Evolutionary conservation across 2,329 filamentous ascomycete species (phyloP), one percentile per base, ranked within the genome.

Genomic region (Geosmithia putterillii): DNA sequence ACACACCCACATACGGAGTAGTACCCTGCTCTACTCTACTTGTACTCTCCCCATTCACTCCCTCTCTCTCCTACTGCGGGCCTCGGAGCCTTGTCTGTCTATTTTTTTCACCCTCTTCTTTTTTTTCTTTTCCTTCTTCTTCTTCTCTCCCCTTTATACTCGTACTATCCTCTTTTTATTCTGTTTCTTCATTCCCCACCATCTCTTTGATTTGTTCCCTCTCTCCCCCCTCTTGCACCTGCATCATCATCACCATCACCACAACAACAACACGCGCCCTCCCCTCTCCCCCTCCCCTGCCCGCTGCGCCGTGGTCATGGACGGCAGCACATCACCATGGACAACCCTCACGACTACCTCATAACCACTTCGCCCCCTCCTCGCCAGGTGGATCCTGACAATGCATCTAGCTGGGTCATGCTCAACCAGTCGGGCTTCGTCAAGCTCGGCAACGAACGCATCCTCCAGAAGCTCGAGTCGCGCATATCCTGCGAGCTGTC

Each of bases 371-470:
- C 54, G 49, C 51, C 57, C 48, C 52, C 52, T 50, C 49, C 56
- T 40, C 55, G 57, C 50, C 54, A 52, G 44, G 57, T 61, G 46
- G 62, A 73, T 57, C 66, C 72, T 77, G 65, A 78, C 66, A 66
- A 75, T 58, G 61, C 61, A 53, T 61, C 65, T 57, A 79, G 74
- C 55, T 95, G 90, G 90, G 90, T 95, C 39, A 95, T 95, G 89
- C 79, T 94, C 56, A 79, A 83, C 57, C 76, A 83, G 57, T 70
- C 73, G 52, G 79, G 82, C 46, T 92, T 95, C 63, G 82, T 94
- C 57, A 86, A 83, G 56, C 76, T 95, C 40, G 85, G 86, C 38
- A 81, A 83, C 58, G 90, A 96, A 67, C 80, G 80, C 52, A 80
- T 86, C 48, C 74, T 94, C 46, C 86, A 85, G 63, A 83, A 79